A percentile compares a stretch with the other conserved stretches of the same genome.
These are phyloP conservation scores for Auricularia sp. DNA, from an alignment of 768 basidiomycete species.

Conservation along the genomic window DNA sequence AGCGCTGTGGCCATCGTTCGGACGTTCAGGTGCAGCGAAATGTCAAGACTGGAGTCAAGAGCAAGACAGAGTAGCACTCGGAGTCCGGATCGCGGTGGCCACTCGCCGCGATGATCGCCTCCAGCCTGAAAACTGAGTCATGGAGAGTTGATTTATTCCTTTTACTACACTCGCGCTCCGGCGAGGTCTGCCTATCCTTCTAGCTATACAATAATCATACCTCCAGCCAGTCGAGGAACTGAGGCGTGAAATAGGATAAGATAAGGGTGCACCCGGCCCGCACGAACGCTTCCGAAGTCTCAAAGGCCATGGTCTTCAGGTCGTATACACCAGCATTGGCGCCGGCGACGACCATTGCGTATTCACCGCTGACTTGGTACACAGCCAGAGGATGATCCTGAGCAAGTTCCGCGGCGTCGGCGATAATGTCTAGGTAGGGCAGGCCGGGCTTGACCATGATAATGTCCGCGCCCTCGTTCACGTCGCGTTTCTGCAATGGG, in stretches of 20 bases:
- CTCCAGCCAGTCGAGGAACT: conserved; percentile 83
- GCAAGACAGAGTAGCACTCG: too few relatives aligned
- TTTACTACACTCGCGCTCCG: not conserved
- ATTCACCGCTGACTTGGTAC: conserved; percentile 97
- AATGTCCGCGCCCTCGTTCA: conserved; percentile 88
- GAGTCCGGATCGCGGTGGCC: too few relatives aligned
- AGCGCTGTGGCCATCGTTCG: too few relatives aligned
- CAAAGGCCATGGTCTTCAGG: conserved; percentile 87
- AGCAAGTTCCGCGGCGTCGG: conserved; percentile 73
- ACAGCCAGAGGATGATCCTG: conserved; percentile 88
- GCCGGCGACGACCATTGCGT: conserved; percentile 93
- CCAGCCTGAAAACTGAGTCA: too few relatives aligned
- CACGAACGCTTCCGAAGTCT: conserved; percentile 83
- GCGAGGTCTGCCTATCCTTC: not conserved
- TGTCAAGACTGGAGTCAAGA: too few relatives aligned
- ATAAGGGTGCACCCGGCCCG: conserved; percentile 92
- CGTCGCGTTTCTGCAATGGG: conserved; percentile 65
- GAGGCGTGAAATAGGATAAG: conserved; percentile 91
- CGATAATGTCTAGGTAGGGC: conserved; percentile 94
- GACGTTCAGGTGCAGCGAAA: too few relatives aligned
- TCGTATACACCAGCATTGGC: conserved; percentile 91
- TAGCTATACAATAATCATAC: not conserved
- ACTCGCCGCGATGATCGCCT: too few relatives aligned
- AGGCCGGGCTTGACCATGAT: conserved; percentile 98
- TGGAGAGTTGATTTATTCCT: too few relatives aligned